Base-by-base conservation (phyloP, 768 basidiomycete genomes). In the Lactarius vividus region DNA sequence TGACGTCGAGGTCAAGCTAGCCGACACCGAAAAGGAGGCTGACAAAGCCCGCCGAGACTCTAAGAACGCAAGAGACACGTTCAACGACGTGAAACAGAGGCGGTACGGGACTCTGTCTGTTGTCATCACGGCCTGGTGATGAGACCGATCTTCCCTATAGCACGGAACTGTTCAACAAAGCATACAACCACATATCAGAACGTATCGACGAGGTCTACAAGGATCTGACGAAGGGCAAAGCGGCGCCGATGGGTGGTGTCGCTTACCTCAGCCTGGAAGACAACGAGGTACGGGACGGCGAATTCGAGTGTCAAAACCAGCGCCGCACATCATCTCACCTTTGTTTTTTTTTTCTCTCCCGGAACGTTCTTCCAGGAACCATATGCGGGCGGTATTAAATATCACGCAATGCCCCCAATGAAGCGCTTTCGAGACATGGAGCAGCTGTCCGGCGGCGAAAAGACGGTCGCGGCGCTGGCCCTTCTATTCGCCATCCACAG, bases 381-480 rank as follows among this genome's bases (percentile, higher is more conserved):
- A 1, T 94, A 94, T 69, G 81, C 80, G 26, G 87, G 85, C 42
- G 94, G 97, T 61, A 93, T 99, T 79, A 98, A 97, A 76, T 98
- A 98, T 74, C 96, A 98, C 73, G 96, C 96, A 1, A 99, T 98
- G 97, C 97, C 97, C 0, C 97, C 97, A 0, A 96, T 98, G 89
- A 99, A 99, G 75, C 91, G 95, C 2, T 98, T 98, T 83, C 85
- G 96, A 67, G 97, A 98, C 74, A 98, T 98, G 96, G 96, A 98
- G 65, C 96, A 98, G 75, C 81, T 98, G 16, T 98, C 96, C 0
- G 97, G 96, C 61, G 97, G 96, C 26, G 97, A 99, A 75, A 98
- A 98, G 80, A 98, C 97, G 0, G 96, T 98, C 57, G 97, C 97
- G 7, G 96, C 96, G 6, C 79, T 98, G n/a, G 96, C 96, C 1